Conservation (phyloP, 768 basidiomycete species). For the Imleria badia region DNA sequence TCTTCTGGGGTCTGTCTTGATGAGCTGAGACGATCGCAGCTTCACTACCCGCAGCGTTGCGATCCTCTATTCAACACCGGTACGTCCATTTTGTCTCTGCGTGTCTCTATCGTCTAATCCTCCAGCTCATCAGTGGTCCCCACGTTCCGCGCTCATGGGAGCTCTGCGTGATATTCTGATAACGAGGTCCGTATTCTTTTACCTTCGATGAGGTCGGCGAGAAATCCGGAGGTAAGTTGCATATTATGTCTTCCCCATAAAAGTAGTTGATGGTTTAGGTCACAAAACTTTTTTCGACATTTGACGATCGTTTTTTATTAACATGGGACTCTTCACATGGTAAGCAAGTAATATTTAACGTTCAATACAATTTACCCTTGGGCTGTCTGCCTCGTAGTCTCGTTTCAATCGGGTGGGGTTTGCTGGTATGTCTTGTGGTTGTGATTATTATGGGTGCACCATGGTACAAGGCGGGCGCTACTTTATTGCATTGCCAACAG, state of each 20-base stretch:
- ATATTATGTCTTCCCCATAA: too few species aligned
- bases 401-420: slow-evolving; percentile 7
- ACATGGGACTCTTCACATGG: slow-evolving; percentile 18
- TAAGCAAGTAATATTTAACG: neutral
- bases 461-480: neutral
- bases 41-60: neutral
- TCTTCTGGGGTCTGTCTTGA: too few species aligned
- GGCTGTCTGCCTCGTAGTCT: neutral
- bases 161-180: slow-evolving; percentile 16
- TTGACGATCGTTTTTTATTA: slow-evolving; percentile 14
- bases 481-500: slow-evolving; percentile 1
- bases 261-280: neutral
- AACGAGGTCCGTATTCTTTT: slow-evolving; percentile 22
- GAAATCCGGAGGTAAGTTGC: slow-evolving; percentile 5
- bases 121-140: slow-evolving; percentile 8
- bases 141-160: slow-evolving; percentile 28
- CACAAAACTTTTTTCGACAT: slow-evolving; percentile 9
- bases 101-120: neutral
- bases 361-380: neutral
- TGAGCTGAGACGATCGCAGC: neutral
- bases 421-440: neutral
- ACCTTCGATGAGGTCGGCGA: slow-evolving; percentile 16
- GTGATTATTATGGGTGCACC: neutral
- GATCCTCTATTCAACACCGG: neutral
- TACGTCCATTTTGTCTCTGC: neutral